Evolutionary conservation across 2,329 filamentous ascomycete species (phyloP).

Genomic region (Botrytis cinerea): DNA sequence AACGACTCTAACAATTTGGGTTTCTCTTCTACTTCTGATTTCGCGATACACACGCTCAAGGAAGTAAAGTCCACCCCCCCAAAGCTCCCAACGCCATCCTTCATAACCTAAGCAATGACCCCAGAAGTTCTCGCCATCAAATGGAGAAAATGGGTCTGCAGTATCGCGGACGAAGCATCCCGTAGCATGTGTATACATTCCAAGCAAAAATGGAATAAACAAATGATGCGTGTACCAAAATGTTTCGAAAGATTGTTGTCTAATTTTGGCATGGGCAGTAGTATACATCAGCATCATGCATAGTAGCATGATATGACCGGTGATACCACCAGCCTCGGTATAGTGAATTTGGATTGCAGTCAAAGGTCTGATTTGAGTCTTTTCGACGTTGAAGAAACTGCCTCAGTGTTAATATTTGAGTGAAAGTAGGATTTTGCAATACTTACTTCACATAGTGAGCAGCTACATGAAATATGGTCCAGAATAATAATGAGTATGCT

Average conservation of each 20-base stretch:
- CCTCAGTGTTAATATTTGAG: slow-evolving; percentile 24
- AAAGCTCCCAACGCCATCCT: slow-evolving; percentile 95
- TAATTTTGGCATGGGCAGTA: slow-evolving; percentile 87
- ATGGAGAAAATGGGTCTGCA: slow-evolving; percentile 71
- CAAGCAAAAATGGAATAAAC: slow-evolving; percentile 94
- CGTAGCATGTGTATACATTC: slow-evolving; percentile 91
- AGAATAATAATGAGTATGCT: slow-evolving; percentile 85
- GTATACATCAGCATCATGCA: slow-evolving; percentile 99
- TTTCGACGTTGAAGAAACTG: slow-evolving; percentile 94
- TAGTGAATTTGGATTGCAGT: slow-evolving; percentile 91
- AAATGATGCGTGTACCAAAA: slow-evolving; percentile 99
- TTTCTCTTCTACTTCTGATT: slow-evolving; percentile 77
- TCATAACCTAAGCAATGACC: slow-evolving; percentile 91
- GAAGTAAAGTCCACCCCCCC: slow-evolving; percentile 82
- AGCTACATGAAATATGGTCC: slow-evolving; percentile 72
- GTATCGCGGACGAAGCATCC: slow-evolving; percentile 95
- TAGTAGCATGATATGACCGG: slow-evolving; percentile 96
- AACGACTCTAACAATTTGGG: slow-evolving; percentile 89
- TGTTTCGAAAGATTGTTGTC: slow-evolving; percentile 95
- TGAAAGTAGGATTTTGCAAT: neutral
- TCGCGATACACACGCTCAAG: slow-evolving; percentile 89
- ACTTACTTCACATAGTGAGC: slow-evolving; percentile 92
- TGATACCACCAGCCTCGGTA: slow-evolving; percentile 83
- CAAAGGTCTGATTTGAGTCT: slow-evolving; percentile 75
- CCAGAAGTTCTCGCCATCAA: slow-evolving; percentile 83